Base-by-base conservation (phyloP, 768 basidiomycete species). In the Termitomyces sp. region DNA sequence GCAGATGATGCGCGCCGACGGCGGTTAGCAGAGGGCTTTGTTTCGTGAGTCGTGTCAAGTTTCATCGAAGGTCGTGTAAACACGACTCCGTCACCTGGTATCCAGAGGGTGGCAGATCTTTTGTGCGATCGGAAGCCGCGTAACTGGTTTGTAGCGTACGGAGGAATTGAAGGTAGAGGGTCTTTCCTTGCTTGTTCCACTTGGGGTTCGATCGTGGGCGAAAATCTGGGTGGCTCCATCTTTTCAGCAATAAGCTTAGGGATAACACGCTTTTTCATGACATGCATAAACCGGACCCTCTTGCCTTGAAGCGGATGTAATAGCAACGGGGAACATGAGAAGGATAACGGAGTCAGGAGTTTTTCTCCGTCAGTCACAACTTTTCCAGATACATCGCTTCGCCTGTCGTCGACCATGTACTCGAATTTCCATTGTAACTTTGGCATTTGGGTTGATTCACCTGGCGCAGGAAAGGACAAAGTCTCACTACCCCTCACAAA, bases 351-450 rank as follows among this genome's bases (percentile, higher is more conserved):
- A 1, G 84, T 88, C 57, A 92, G 66, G 2, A 76, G 77, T 73
- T 88, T 90, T 72, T 93, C 93, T 16, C 88, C 89, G 6, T 79
- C 74, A n/a, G 82, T 65, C 18, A 74, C 65, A 58, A 75, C 66
- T 62, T 76, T 78, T 24, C 82, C 81, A 4, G 77, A 74, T 7
- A 69, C 68, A 24, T 81, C 77, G 24, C 73, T 71, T 55, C 75
- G 71, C 34, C 83, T 77, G 62, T 91, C 85, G 42, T 82, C 81
- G 11, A 95, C 88, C 34, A 85, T 66, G 68, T 95, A 95, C 57
- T 90, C 88, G 62, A 95, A 88, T 57, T 83, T 82, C 93, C 93
- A 94, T 24, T 74, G 73, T 18, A 91, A 72, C 58, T 79, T 82
- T 22, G 70, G 66, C 37, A 59, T 41, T 41, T 66, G 66, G 11